Conservation (phyloP, 352 stramenopile genomes). For the Phytophthora fragariaefolia region DNA sequence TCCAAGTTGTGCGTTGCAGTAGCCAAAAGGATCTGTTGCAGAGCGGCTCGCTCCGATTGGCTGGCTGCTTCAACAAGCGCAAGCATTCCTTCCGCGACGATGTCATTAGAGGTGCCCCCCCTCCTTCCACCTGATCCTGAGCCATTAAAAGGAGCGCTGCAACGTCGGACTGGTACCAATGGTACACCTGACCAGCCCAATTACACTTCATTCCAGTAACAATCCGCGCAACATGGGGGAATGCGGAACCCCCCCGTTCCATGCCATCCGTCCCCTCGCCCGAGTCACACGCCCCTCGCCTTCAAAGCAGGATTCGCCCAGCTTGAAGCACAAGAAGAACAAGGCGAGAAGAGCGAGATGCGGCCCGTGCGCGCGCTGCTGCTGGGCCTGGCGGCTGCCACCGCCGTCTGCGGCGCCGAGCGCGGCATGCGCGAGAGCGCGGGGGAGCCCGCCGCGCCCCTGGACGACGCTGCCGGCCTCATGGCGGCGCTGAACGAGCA, state of each 20-base stretch:
- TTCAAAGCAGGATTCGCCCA: conserved; percentile 39
- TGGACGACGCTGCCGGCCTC: conserved; percentile 26
- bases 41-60: conserved; percentile 5
- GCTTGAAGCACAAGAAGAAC: conserved; percentile 45
- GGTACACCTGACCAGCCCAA: neutral
- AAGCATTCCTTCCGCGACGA: conserved; percentile 30
- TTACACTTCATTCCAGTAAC: conserved; percentile 5
- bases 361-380: conserved; percentile 25
- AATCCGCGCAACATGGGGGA: conserved; percentile 1
- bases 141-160: too few relatives aligned
- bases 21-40: neutral
- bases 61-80: conserved; percentile 17
- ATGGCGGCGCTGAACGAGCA: conserved; percentile 44
- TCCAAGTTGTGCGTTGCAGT: too few relatives aligned
- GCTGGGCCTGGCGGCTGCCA: conserved; percentile 29
- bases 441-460: conserved; percentile 13
- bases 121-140: conserved; percentile 8
- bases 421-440: conserved; percentile 10
- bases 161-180: neutral
- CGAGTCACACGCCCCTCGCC: conserved; percentile 19
- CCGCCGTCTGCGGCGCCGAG: conserved; percentile 29
- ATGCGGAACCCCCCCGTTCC: neutral
- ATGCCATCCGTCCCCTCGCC: conserved; percentile 23
- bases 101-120: conserved; percentile 9
- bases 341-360: conserved; percentile 26